Evolutionary conservation across 306 rosid genomes (phyloP).

Genomic region (Cucumis hystrix): DNA sequence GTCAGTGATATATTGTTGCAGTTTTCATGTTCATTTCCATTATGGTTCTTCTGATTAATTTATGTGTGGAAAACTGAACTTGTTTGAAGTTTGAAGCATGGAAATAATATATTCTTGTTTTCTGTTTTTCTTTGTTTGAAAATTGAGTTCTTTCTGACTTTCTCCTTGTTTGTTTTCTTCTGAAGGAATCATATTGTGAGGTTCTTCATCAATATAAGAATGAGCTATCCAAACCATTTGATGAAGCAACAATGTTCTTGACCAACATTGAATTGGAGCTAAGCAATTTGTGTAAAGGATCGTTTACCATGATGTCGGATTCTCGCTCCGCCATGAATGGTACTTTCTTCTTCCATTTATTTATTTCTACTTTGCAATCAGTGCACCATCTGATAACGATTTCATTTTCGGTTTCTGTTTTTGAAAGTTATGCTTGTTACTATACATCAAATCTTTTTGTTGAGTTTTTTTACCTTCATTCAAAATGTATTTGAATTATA

Average conservation of each 20-base stretch:
- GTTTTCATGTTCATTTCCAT: neutral
- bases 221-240: conserved; percentile 52
- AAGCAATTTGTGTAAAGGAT: conserved; percentile 50
- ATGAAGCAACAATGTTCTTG: conserved; percentile 60
- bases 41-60: neutral
- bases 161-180: neutral
- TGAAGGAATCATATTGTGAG: conserved; percentile 53
- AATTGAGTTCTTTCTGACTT: neutral
- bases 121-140: neutral
- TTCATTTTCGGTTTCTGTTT: too few relatives aligned
- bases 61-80: neutral
- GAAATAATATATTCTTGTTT: neutral
- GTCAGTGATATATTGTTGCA: neutral
- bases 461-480: too few relatives aligned
- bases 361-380: neutral
- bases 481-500: too few relatives aligned
- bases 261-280: conserved; percentile 49
- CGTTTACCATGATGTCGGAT: conserved; percentile 22
- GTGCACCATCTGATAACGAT: too few relatives aligned
- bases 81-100: neutral
- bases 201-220: conserved; percentile 51
- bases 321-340: conserved; percentile 27
- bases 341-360: neutral
- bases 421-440: too few relatives aligned
- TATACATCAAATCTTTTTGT: too few relatives aligned